These are phyloP conservation scores for Kappamyces sp. DNA, from an alignment of 192 early-diverging fungal species.

Conservation along the genomic window DNA sequence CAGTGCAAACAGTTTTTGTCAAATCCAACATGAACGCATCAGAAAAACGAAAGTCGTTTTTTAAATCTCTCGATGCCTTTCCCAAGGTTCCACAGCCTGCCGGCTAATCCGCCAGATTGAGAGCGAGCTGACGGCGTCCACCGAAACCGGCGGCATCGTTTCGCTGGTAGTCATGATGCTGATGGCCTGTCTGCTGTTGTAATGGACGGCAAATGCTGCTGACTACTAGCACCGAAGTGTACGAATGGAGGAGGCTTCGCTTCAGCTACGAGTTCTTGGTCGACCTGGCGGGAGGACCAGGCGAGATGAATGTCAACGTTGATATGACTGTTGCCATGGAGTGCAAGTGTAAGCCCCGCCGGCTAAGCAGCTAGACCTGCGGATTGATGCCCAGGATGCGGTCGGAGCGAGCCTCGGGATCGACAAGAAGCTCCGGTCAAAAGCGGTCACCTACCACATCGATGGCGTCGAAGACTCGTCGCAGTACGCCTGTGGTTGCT, in stretches of 20 bases:
- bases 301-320: slow-evolving; percentile 70
- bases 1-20: no score
- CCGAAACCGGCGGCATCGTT: slow-evolving; percentile 8
- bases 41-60: slow-evolving; percentile 3
- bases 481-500: not conserved
- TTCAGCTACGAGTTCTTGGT: slow-evolving; percentile 76
- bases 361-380: slow-evolving; percentile 36
- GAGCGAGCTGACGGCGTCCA: not conserved
- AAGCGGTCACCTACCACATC: slow-evolving; percentile 17
- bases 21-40: no score
- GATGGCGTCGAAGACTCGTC: not conserved
- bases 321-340: slow-evolving; percentile 85
- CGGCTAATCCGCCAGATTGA: not conserved
- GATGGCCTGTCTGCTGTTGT: not conserved
- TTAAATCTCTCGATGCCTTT: slow-evolving; percentile 9
- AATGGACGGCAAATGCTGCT: not conserved
- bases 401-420: slow-evolving; percentile 53
- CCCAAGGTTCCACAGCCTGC: not conserved
- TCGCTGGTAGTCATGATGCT: slow-evolving; percentile 8
- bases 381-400: slow-evolving; percentile 65
- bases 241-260: slow-evolving; percentile 54
- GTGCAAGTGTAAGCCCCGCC: slow-evolving; percentile 43
- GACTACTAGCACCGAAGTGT: slow-evolving; percentile 47
- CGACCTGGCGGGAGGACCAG: slow-evolving; percentile 55
- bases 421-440: slow-evolving; percentile 43